Conservation (phyloP, 1,284 basidiomycete species). For the Ceratobasidium sp. region DNA sequence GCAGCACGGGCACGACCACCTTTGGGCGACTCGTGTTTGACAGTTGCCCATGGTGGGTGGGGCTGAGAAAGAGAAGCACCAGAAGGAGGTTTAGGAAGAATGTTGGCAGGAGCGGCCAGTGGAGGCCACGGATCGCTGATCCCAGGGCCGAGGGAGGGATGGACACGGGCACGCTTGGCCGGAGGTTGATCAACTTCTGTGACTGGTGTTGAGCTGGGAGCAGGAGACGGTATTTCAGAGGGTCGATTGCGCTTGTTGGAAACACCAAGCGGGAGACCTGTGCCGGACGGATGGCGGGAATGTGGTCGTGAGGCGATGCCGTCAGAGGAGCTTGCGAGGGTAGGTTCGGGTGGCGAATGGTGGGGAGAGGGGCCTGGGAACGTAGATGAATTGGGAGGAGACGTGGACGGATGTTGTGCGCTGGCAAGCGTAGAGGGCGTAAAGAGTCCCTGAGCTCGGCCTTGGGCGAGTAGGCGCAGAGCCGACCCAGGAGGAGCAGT, state of each 20-base stretch:
- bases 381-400: slow-evolving; percentile 29
- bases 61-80: background rate
- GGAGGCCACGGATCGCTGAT: slow-evolving; percentile 65
- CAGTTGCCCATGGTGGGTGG: slow-evolving; percentile 28
- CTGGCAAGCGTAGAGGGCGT: slow-evolving; percentile 73
- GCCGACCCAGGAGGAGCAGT: slow-evolving; percentile 74
- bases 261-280: background rate
- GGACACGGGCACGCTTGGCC: slow-evolving; percentile 16
- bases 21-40: slow-evolving; percentile 42
- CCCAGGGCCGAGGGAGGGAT: slow-evolving; percentile 69
- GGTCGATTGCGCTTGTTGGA: slow-evolving; percentile 47
- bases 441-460: slow-evolving; percentile 86
- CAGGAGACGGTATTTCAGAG: slow-evolving; percentile 47
- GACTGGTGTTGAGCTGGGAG: slow-evolving; percentile 20
- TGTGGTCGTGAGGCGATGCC: slow-evolving; percentile 40
- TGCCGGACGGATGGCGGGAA: slow-evolving; percentile 45
- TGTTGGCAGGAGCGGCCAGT: slow-evolving; percentile 53
- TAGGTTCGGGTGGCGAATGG: slow-evolving; percentile 28
- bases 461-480: slow-evolving; percentile 82
- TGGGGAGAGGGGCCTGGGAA: slow-evolving; percentile 35
- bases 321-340: slow-evolving; percentile 33
- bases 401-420: slow-evolving; percentile 31
- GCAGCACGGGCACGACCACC: slow-evolving; percentile 51
- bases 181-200: slow-evolving; percentile 30
- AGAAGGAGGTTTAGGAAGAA: slow-evolving; percentile 40